Evolutionary conservation across 805 yeast species (phyloP).

Genomic region (Vanderwaltozyma yarrowii): DNA sequence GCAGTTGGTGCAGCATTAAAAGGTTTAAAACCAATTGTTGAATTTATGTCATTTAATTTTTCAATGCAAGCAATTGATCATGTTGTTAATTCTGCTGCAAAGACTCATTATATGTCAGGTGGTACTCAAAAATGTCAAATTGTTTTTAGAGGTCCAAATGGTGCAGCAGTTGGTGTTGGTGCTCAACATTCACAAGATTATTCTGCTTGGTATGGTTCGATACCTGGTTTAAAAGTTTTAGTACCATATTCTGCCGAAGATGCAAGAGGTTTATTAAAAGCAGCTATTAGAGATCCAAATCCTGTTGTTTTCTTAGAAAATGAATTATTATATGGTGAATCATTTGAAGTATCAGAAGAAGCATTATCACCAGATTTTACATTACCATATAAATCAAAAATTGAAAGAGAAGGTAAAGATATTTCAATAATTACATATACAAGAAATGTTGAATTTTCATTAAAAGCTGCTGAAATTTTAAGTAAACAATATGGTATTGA

Average conservation of each 20-base stretch:
- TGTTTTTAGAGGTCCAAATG: conserved; percentile 98
- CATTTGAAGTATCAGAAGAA: conserved; percentile 84
- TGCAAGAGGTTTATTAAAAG: conserved; percentile 89
- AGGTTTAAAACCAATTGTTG: conserved; percentile 93
- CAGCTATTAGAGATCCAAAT: conserved; percentile 97
- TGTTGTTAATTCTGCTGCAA: conserved; percentile 96
- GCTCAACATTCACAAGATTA: conserved; percentile 99
- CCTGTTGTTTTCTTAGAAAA: conserved; percentile 94
- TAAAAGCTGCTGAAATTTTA: conserved; percentile 83
- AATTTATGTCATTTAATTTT: conserved; percentile 98
- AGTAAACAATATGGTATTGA: conserved; percentile 77
- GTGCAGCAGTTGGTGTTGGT: conserved; percentile 99
- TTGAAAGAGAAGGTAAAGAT: conserved; percentile 89
- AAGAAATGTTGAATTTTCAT: conserved; percentile 76
- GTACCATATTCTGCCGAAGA: conserved; percentile 96
- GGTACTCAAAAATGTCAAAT: conserved; percentile 96
- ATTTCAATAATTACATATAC: conserved; percentile 84
- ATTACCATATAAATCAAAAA: conserved; percentile 87
- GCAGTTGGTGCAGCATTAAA: conserved; percentile 95
- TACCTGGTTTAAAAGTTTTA: conserved; percentile 95
- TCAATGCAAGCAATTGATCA: conserved; percentile 99
- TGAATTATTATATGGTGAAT: conserved; percentile 88
- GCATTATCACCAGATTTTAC: conserved; percentile 80
- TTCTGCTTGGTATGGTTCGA: conserved; percentile 95
- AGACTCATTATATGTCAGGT: conserved; percentile 98